Percentiles rank a stretch among this genome's conserved stretches.
These are phyloP conservation scores for Flaveria floridana DNA, from an alignment of 140 eudicot species.

Conservation along the genomic window DNA sequence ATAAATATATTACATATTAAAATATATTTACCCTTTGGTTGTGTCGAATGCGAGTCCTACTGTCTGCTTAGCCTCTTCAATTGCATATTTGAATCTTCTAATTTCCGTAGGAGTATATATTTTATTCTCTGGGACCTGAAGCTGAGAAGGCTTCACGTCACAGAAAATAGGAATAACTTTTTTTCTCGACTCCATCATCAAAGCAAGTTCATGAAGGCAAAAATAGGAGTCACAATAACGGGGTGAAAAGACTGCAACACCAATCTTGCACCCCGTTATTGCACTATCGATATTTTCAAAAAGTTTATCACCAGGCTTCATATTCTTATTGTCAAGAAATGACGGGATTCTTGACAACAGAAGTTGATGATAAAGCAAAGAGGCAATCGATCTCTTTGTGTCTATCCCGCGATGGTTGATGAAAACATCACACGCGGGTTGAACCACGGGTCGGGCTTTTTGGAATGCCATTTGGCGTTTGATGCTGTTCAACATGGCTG, in stretches of 20 bases:
- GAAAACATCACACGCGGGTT: slow-evolving; percentile 56
- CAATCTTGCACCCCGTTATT: slow-evolving; percentile 52
- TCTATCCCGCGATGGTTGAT: slow-evolving; percentile 76
- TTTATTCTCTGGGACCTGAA: slow-evolving; percentile 41
- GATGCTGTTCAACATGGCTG: slow-evolving; percentile 42
- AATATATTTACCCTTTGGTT: slow-evolving; percentile 46
- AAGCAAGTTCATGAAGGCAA: slow-evolving; percentile 80
- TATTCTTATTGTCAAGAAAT: slow-evolving; percentile 80
- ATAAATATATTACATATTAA: background rate
- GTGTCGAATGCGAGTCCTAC: slow-evolving; percentile 77
- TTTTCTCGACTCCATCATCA: slow-evolving; percentile 63
- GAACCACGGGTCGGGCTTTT: slow-evolving; percentile 22
- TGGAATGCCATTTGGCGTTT: slow-evolving; percentile 43
- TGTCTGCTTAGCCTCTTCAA: slow-evolving; percentile 72
- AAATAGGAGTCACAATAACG: slow-evolving; percentile 72
- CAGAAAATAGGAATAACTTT: slow-evolving; percentile 76
- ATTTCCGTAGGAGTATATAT: slow-evolving; percentile 35
- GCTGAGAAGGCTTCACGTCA: slow-evolving; percentile 73
- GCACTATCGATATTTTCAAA: slow-evolving; percentile 61
- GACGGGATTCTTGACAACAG: slow-evolving; percentile 46
- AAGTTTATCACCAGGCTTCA: slow-evolving; percentile 81
- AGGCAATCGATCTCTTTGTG: slow-evolving; percentile 63
- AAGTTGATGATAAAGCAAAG: slow-evolving; percentile 61
- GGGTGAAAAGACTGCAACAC: slow-evolving; percentile 71
- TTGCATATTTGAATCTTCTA: slow-evolving; percentile 50